Conservation (phyloP, 192 early-diverging fungal species). For the Entomortierella lignicola region DNA sequence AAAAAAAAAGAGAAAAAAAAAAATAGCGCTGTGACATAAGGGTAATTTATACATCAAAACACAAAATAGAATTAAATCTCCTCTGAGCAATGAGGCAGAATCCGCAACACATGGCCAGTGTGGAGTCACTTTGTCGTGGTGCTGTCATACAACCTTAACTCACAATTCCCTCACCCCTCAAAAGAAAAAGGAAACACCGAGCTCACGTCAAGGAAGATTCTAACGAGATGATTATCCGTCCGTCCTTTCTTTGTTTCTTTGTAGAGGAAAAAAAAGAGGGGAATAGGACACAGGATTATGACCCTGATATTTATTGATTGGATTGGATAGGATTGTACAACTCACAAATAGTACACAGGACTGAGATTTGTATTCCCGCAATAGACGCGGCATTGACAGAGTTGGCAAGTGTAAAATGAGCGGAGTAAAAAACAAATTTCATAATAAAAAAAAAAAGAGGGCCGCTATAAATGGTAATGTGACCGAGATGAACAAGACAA, state of each 20-base stretch:
- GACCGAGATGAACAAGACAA: neutral
- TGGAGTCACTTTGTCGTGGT: neutral
- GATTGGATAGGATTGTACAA: neutral
- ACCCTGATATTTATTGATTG: neutral
- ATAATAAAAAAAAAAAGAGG: neutral
- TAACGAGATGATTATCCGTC: too few species aligned
- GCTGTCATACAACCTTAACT: neutral
- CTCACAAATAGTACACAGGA: neutral
- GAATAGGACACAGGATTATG: neutral
- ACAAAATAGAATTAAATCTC: neutral
- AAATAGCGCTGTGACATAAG: neutral
- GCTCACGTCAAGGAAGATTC: too few species aligned
- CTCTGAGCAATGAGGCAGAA: neutral
- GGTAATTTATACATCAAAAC: neutral
- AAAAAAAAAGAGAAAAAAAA: neutral
- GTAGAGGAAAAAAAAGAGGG: slow-evolving; percentile 4
- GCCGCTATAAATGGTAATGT: neutral
- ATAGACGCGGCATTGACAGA: neutral
- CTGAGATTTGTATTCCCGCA: neutral
- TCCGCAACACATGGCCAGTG: neutral
- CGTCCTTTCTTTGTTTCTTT: too few species aligned
- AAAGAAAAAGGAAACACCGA: too few species aligned
- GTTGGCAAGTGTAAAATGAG: neutral
- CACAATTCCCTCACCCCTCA: too few species aligned
- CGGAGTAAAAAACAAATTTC: neutral